Conservation (phyloP, 1,139 yeast genomes). For the Sugiyamaella neomexicana region DNA sequence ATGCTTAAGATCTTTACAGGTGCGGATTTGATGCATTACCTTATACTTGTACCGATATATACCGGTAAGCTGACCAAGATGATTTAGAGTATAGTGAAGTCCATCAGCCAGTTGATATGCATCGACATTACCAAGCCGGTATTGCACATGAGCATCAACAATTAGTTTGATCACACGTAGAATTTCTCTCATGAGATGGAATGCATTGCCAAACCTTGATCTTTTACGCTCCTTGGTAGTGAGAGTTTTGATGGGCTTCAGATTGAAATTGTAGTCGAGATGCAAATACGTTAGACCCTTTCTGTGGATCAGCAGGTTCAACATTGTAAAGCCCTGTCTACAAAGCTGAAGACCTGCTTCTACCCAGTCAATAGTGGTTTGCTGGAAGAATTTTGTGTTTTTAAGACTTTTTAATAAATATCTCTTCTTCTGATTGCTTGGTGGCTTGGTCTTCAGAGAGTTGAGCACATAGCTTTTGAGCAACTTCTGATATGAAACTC, state of each 20-base stretch:
- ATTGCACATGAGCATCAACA: slow-evolving; percentile 94
- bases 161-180: slow-evolving; percentile 75
- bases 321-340: slow-evolving; percentile 91
- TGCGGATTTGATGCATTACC: slow-evolving; percentile 97
- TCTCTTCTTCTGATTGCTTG: slow-evolving; percentile 49
- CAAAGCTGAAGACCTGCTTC: slow-evolving; percentile 96
- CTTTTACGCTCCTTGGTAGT: slow-evolving; percentile 96
- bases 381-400: slow-evolving; percentile 84
- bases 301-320: slow-evolving; percentile 83
- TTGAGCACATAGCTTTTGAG: slow-evolving; percentile 73
- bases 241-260: slow-evolving; percentile 93
- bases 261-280: slow-evolving; percentile 89
- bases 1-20: slow-evolving; percentile 93
- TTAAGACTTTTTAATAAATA: slow-evolving; percentile 67
- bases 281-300: slow-evolving; percentile 91
- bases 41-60: slow-evolving; percentile 94
- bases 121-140: slow-evolving; percentile 84
- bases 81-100: slow-evolving; percentile 82
- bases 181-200: slow-evolving; percentile 89
- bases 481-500: slow-evolving; percentile 84
- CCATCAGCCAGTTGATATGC: slow-evolving; percentile 96
- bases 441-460: slow-evolving; percentile 51
- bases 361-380: slow-evolving; percentile 94
- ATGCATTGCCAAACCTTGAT: slow-evolving; percentile 95
- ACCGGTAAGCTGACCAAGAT: slow-evolving; percentile 94